Evolutionary conservation across 163 green algal species (phyloP), one percentile per base, ranked within the genome.

Genomic region (Chlorella variabilis): DNA sequence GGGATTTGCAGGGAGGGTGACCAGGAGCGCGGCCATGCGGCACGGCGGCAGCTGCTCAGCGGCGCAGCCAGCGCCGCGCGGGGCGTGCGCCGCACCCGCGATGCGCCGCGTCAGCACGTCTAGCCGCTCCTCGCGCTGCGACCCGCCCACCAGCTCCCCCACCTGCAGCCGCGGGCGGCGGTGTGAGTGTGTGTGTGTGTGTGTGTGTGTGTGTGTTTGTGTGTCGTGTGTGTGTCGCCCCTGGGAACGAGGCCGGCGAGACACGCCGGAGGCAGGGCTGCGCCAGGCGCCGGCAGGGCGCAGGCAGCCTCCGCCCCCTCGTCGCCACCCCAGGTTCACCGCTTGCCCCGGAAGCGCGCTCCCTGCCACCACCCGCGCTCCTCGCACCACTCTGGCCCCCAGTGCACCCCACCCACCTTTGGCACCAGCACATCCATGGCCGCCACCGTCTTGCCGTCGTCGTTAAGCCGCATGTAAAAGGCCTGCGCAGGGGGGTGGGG

Each of bases 121-220:
- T 38, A 94, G 69, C 48, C 93, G 89, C 81, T 99, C 97, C 90
- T 99, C 97, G 62, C 97, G 90, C 91, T 99, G 97, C 31, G 86
- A 95, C 13, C 97, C 97, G 45, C 97, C 97, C 66, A 99, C 97
- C 36, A 99, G 91, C 92, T 99, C 97, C 4, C 97, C 97, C 15
- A 96, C 93, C 87, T 92, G 82, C 25, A 29, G 4, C 17, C 56
- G 15, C n/a, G n/a, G n/a, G n/a, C n/a, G n/a, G n/a, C n/a, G n/a
- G n/a, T n/a, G n/a, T n/a, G n/a, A n/a, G n/a, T n/a, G n/a, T n/a
- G n/a, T n/a, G n/a, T n/a, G n/a, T n/a, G n/a, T n/a, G 20, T 39
- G 11, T 13, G 59, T 68, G 59, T 25, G 11, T 68, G 4, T 27
- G 36, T n/a, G 20, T 7, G n/a, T n/a, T n/a, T n/a, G n/a, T n/a